Conservation (phyloP, 2,329 filamentous ascomycete species). For the Colletotrichum tabaci region DNA sequence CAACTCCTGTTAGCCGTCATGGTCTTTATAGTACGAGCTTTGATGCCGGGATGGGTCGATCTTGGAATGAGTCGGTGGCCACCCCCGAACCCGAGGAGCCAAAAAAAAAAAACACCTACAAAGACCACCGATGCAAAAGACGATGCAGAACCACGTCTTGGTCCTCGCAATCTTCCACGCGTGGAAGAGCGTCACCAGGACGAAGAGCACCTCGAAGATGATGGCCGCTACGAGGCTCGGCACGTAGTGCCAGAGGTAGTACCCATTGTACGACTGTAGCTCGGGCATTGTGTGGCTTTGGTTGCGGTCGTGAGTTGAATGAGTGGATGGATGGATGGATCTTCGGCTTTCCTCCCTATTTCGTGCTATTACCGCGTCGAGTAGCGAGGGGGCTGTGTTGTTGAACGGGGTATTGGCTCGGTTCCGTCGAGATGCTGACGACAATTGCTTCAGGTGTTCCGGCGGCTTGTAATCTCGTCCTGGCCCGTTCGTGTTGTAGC, state of each 20-base stretch:
- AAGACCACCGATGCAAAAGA: slow-evolving; percentile 62
- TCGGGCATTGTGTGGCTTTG: slow-evolving; percentile 45
- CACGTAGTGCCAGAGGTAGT: slow-evolving; percentile 54
- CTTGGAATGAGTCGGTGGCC: neutral
- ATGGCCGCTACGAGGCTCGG: slow-evolving; percentile 61
- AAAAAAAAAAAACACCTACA: slow-evolving; percentile 54
- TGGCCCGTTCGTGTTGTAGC: slow-evolving; percentile 7
- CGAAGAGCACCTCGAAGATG: slow-evolving; percentile 61
- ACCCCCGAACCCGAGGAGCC: too few relatives aligned
- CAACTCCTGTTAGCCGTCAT: neutral
- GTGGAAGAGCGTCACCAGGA: slow-evolving; percentile 55
- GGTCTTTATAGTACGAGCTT: neutral
- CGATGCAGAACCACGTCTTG: slow-evolving; percentile 65
- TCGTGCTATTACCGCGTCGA: neutral
- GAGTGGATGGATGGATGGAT: neutral
- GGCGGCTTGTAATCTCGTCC: neutral
- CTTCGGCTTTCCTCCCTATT: neutral
- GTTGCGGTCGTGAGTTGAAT: neutral
- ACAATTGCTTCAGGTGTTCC: slow-evolving; percentile 1
- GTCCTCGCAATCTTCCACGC: slow-evolving; percentile 58
- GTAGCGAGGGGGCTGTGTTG: neutral
- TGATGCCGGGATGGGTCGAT: too few relatives aligned
- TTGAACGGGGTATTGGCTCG: neutral
- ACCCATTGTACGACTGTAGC: slow-evolving; percentile 50
- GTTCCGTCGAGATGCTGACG: neutral